Percentiles rank a stretch among this genome's conserved stretches.
phyloP scores from a whole-genome alignment of 2,329 filamentous ascomycete species.

The Cordyceps cicadae region DNA sequence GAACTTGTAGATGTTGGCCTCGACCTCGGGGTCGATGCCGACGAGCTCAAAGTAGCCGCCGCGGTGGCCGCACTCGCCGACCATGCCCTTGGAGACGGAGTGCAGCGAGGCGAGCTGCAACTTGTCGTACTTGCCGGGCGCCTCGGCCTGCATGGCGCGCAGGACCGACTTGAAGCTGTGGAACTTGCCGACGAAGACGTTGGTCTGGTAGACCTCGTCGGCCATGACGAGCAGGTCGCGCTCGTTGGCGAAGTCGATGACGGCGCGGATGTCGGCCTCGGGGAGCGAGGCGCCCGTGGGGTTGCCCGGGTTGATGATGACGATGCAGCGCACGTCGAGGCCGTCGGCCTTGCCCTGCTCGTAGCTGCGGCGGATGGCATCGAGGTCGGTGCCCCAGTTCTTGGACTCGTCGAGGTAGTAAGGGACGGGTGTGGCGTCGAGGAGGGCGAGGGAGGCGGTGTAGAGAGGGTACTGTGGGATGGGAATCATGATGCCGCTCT shows the following conservation, averaged over 20 bases:
- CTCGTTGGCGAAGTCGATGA: constrained; percentile 80
- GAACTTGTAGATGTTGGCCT: constrained; percentile 96
- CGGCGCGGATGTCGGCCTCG: constrained; percentile 67
- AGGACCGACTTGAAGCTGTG: constrained; percentile 90
- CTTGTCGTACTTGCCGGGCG: constrained; percentile 67
- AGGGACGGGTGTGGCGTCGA: constrained; percentile 80
- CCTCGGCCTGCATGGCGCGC: constrained; percentile 67
- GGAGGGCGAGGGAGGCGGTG: constrained; percentile 79
- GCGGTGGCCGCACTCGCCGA: constrained; percentile 95
- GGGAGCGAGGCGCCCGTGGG: constrained; percentile 84
- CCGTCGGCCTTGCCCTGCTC: constrained; percentile 67
- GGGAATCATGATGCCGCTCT: constrained; percentile 80
- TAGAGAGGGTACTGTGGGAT: constrained; percentile 98
- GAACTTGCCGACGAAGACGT: constrained; percentile 92
- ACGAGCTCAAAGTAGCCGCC: constrained; percentile 96
- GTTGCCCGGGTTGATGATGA: constrained; percentile 97
- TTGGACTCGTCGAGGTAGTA: constrained; percentile 87
- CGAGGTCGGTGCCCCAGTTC: constrained; percentile 80
- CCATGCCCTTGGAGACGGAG: constrained; percentile 95
- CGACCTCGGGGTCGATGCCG: constrained; percentile 77
- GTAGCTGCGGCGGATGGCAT: constrained; percentile 66
- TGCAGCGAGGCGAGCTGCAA: constrained; percentile 89
- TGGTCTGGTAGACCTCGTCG: constrained; percentile 98
- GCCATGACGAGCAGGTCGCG: constrained; percentile 85
- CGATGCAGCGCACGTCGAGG: constrained; percentile 82